phyloP scores from a whole-genome alignment of 176 grass and related monocot species.

The Hyparrhenia diplandra region DNA sequence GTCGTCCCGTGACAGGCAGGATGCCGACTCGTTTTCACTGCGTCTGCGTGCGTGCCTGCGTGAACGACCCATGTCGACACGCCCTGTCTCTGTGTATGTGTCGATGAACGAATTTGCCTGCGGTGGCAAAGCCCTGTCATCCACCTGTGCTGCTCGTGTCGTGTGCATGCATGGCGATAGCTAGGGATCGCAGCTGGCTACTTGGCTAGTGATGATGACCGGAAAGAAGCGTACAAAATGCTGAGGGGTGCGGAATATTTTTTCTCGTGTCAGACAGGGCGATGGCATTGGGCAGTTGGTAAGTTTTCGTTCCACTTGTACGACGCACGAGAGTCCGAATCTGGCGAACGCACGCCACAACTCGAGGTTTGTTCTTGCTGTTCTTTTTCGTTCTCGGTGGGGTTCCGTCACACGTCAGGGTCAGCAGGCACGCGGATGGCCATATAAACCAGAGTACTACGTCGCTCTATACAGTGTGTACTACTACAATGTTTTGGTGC shows the following conservation, averaged over 20 bases:
- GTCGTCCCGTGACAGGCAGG: constrained; percentile 1
- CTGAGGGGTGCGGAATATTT: constrained; percentile 16
- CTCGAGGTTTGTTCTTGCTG: not conserved
- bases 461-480: no score
- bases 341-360: not conserved
- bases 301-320: no score
- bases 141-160: no score
- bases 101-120: no score
- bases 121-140: no score
- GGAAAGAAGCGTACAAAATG: not conserved
- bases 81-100: no score
- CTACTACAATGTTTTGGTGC: no score
- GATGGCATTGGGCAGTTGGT: not conserved
- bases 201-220: not conserved
- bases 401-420: not conserved
- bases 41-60: not conserved
- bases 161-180: not conserved
- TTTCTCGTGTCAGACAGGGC: no score
- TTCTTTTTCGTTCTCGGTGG: not conserved
- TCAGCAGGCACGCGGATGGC: not conserved
- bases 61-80: not conserved
- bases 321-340: not conserved
- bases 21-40: not conserved
- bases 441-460: not conserved
- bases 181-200: not conserved